Base-by-base conservation (phyloP, 176 grass and related monocot species). In the Carex littledalei region DNA sequence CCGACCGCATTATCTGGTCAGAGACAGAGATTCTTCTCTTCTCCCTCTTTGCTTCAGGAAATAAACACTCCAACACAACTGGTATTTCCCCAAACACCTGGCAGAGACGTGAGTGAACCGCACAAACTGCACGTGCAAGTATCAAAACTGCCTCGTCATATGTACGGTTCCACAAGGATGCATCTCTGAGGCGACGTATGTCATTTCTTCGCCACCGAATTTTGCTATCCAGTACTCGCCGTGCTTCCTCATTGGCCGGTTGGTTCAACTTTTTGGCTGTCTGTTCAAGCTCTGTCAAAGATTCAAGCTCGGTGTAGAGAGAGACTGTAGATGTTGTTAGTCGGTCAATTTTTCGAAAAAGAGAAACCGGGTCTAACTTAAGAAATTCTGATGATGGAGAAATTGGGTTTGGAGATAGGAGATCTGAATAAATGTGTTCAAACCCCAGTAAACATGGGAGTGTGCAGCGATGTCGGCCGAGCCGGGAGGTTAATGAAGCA, bases 341-440 rank as follows among this genome's bases (percentile, higher is more conserved):
- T 79, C 90, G 91, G 82, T 99, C 93, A 85, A 99, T 92, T 86
- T 92, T 95, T 45, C 93, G 91, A 56, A 99, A 89, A 73, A 93
- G 87, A 84, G 85, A 55, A 22, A 86, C 39, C 41, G 85, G 90
- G 49, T 89, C 93, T 78, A 90, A 85, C 16, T 84, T 79, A 17
- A 86, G 84, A 76, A 92, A 88, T 63, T 84, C 59, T 4, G 82
- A 76, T 0, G 80, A 55, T 15, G 72, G 56, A 69, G 93, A 79
- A 53, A 39, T 56, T 43, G 88, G 86, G 77, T 90, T 84, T 72
- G 85, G 90, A 86, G 91, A 87, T 78, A 96, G 90, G 84, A 95
- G 91, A 84, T 99, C 97, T 34, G 88, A 88, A 88, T 99, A 95
- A 69, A 99, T 92, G 87, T 99, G 93, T 89, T 90, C 90, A 87